A percentile compares a stretch with the other conserved stretches of the same genome.
Evolutionary conservation across 176 grass and related monocot genomes (phyloP).

Genomic region (Phoenix roebelenii): DNA sequence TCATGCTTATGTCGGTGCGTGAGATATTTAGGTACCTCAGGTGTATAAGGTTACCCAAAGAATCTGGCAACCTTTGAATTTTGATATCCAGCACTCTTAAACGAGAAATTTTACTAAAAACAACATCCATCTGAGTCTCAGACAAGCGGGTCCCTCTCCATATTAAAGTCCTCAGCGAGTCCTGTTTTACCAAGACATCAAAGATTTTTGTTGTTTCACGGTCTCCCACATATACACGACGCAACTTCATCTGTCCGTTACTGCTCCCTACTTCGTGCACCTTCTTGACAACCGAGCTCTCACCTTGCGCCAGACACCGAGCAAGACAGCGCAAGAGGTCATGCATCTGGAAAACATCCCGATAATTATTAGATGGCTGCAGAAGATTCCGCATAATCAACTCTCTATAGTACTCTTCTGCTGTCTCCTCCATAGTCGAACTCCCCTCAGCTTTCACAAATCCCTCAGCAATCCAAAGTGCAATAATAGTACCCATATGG

Average conservation of each 20-base stretch:
- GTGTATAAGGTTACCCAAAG: constrained; percentile 39
- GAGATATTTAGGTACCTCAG: not conserved
- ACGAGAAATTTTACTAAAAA: constrained; percentile 33
- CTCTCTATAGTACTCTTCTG: constrained; percentile 54
- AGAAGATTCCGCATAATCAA: constrained; percentile 54
- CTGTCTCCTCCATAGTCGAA: constrained; percentile 22
- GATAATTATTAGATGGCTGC: not conserved
- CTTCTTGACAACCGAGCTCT: constrained; percentile 5
- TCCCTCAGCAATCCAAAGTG: constrained; percentile 38
- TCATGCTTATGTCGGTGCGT: no score
- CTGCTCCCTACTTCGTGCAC: constrained; percentile 17
- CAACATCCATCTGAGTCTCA: constrained; percentile 27
- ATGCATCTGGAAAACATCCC: constrained; percentile 39
- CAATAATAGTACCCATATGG: constrained; percentile 19
- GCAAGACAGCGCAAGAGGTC: constrained; percentile 38
- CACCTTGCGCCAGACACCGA: constrained; percentile 36
- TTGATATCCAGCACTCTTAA: constrained; percentile 49
- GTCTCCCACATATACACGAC: constrained; percentile 24
- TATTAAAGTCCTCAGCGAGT: constrained; percentile 44
- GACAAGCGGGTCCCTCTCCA: not conserved
- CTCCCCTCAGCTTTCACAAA: no score
- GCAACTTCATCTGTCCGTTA: constrained; percentile 13
- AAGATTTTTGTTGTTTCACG: constrained; percentile 27
- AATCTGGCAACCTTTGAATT: constrained; percentile 45
- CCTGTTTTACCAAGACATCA: constrained; percentile 25